Base-by-base conservation (phyloP, 257 asterid species). In the Voacanga thouarsii region DNA sequence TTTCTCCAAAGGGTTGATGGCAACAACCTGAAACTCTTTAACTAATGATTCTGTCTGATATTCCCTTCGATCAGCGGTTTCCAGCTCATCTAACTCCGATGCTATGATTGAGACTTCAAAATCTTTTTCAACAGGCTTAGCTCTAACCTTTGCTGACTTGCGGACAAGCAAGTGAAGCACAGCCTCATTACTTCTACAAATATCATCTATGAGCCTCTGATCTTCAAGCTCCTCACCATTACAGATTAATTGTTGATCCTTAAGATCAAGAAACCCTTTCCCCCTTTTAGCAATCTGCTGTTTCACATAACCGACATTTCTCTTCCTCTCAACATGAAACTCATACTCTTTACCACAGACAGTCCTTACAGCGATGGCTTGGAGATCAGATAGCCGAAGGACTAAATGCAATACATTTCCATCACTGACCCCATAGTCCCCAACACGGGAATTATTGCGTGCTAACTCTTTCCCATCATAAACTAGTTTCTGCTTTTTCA, bases 191-290 rank as follows among this genome's bases (percentile, higher is more conserved):
- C 82, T 85, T 73, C 66, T 87, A 45, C 94, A 90, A 50, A 91
- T 84, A 83, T 91, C 96, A 49, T 88, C 90, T 75, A 93, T 78
- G 66, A 89, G 82, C 74, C 91, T 87, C 85, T 90, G 93, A 79
- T 91, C 98, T 81, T 93, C 98, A 45, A 93, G 92, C 82, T 86
- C 94, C 86, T 89, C 93, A 15, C 85, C 92, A 80, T 91, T 87
- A 72, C 87, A 85, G 56, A 89, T 80, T 83, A 91, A 79, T 79
- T 88, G 91, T 63, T 88, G 93, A 77, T 88, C 90, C 79, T 82
- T 82, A 16, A 87, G 93, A 78, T 88, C 77, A 26, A 80, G 61
- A 84, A 85, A 57, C 7, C 83, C 88, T 44, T 80, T 76, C 74
- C 83, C 92, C 80, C 68, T 88, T 82, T 81, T 84, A 59, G 94